These are phyloP conservation scores for Pulicaria dysenterica DNA, from an alignment of 129 eudicot genomes.

Conservation along the genomic window DNA sequence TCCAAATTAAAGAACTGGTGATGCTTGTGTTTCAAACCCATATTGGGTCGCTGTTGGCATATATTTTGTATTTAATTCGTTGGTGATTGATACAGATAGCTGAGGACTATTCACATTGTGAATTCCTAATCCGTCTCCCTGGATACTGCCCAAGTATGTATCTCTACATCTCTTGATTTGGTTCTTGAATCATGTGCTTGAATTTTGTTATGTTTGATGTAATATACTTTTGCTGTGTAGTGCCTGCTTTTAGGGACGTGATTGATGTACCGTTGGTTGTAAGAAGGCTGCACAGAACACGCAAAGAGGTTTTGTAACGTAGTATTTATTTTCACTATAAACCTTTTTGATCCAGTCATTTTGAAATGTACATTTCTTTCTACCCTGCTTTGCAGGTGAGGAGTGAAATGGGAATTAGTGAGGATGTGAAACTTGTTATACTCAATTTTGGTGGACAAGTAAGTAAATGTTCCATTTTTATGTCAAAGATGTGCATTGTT, in stretches of 20 bases:
- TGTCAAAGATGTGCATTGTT: not conserved
- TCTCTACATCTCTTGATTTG: conserved; percentile 16
- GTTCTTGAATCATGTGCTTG: not conserved
- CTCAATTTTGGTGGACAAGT: conserved; percentile 99
- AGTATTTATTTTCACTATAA: conserved; percentile 11
- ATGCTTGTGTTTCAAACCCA: not conserved
- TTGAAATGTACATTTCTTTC: not conserved
- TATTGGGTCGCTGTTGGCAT: not conserved
- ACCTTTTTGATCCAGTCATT: not conserved
- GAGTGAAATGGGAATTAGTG: conserved; percentile 78
- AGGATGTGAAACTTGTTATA: conserved; percentile 84
- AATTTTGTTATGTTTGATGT: not conserved
- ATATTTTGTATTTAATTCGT: not conserved
- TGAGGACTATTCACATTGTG: conserved; percentile 96
- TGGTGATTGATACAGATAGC: conserved; percentile 69
- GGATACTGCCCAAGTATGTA: conserved; percentile 97
- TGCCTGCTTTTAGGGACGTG: conserved; percentile 98
- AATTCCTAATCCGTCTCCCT: conserved; percentile 92
- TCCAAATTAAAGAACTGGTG: not conserved
- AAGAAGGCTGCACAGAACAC: conserved; percentile 84
- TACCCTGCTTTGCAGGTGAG: conserved; percentile 57
- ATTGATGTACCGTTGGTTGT: conserved; percentile 97
- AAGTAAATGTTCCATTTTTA: conserved; percentile 22
- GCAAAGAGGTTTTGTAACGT: conserved; percentile 63
- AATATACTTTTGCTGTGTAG: conserved; percentile 34